Evolutionary conservation across 2,329 filamentous ascomycete species (phyloP).

Genomic region (Fusarium burgessii): DNA sequence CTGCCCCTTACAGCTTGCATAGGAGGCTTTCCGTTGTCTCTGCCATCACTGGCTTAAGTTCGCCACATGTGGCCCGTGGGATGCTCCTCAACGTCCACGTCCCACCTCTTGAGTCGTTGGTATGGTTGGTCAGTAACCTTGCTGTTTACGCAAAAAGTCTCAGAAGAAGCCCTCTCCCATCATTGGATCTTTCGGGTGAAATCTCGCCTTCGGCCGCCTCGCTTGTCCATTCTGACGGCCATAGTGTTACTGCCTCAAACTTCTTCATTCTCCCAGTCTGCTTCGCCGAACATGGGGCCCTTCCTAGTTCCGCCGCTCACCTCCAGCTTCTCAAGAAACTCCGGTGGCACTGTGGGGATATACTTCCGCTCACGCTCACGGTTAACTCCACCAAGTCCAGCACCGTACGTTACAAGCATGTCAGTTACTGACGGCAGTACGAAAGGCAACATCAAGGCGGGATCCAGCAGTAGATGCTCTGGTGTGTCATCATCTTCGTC

Average conservation of each 20-base stretch:
- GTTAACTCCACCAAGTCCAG: conserved; percentile 93
- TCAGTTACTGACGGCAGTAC: conserved; percentile 95
- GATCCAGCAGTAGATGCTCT: conserved; percentile 84
- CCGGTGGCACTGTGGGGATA: conserved; percentile 92
- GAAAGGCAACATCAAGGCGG: conserved; percentile 93
- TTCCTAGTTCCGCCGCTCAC: conserved; percentile 60
- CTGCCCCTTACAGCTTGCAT: conserved; percentile 46
- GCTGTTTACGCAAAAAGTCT: conserved; percentile 15
- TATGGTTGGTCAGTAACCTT: conserved; percentile 1
- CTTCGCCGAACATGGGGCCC: conserved; percentile 70
- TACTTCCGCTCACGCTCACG: conserved; percentile 93
- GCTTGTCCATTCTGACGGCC: conserved; percentile 5
- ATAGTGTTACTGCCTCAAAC: conserved; percentile 52
- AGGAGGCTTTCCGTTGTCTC: conserved; percentile 19
- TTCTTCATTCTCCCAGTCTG: conserved; percentile 77
- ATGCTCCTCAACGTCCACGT: conserved; percentile 22
- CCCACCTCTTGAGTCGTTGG: conserved; percentile 1
- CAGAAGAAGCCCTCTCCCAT: not conserved
- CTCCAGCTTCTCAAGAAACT: conserved; percentile 92
- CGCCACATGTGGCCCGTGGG: conserved; percentile 3
- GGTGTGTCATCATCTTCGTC: conserved; percentile 75
- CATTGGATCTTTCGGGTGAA: not conserved
- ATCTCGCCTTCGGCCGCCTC: not conserved
- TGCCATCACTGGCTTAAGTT: conserved; percentile 21
- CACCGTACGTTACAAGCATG: conserved; percentile 95